Conservation (phyloP, 345 rosid genomes). For the Eucalyptus caleyi region DNA sequence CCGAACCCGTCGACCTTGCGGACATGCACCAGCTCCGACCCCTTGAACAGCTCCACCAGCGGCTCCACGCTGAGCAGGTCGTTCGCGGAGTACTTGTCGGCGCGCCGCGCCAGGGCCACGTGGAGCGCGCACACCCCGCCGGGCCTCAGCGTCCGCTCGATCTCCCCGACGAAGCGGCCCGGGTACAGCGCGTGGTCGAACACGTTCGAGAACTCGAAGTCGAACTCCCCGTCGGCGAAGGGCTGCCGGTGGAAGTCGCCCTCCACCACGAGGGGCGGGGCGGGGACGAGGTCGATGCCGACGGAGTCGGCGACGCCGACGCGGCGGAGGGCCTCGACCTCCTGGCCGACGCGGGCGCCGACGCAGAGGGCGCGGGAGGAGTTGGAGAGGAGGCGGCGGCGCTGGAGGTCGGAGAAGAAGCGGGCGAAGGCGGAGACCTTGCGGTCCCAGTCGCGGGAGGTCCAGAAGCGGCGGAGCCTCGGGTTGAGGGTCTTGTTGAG, state of each 20-base stretch:
- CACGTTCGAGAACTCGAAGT: conserved; percentile 87
- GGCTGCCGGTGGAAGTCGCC: conserved; percentile 85
- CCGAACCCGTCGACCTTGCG: conserved; percentile 88
- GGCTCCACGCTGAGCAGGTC: conserved; percentile 44
- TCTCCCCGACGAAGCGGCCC: conserved; percentile 56
- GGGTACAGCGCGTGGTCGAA: conserved; percentile 82
- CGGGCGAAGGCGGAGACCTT: conserved; percentile 53
- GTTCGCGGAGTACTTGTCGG: conserved; percentile 83
- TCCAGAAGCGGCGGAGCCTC: conserved; percentile 22
- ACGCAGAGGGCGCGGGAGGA: conserved; percentile 60
- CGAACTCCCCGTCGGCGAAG: conserved; percentile 51
- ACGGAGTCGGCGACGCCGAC: conserved; percentile 54
- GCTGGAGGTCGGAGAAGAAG: conserved; percentile 35
- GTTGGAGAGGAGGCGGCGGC: conserved; percentile 25
- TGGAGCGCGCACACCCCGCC: conserved; percentile 64
- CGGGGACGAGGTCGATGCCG: conserved; percentile 76
- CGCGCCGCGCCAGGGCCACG: conserved; percentile 42
- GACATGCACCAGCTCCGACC: conserved; percentile 44
- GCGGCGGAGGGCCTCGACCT: conserved; percentile 57
- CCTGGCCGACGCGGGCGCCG: conserved; percentile 80
- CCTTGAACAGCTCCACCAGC: conserved; percentile 33
- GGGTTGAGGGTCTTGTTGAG: conserved; percentile 90
- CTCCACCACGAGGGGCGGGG: conserved; percentile 51
- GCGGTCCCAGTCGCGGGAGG: conserved; percentile 46
- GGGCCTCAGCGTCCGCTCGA: conserved; percentile 66